Percentiles rank a stretch among this genome's conserved stretches.
Conservation (phyloP, 139 green algal species). For the Chlamydomonas schloesseri region DNA sequence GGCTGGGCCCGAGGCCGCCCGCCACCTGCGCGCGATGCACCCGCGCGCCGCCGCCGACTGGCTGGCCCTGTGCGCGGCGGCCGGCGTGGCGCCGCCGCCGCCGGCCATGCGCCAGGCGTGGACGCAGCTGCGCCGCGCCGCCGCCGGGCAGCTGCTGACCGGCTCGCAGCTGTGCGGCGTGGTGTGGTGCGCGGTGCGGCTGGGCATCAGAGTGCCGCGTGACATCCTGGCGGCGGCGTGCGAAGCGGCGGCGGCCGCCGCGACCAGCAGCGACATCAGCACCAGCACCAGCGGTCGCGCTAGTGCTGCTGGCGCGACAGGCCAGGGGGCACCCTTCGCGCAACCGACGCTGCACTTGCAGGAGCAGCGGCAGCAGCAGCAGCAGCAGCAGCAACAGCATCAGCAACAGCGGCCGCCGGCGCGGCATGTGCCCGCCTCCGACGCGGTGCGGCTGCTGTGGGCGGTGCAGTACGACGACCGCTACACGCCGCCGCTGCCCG, state of each 20-base stretch:
- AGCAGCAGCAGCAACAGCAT: not conserved
- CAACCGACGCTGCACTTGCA: too few species aligned
- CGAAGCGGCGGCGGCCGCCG: not conserved
- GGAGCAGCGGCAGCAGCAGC: not conserved
- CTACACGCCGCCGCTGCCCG: not conserved
- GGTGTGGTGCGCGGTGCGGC: constrained; percentile 10
- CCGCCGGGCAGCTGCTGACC: too few species aligned
- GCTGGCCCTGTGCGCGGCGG: not conserved
- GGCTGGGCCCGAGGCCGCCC: not conserved
- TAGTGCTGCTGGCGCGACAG: too few species aligned
- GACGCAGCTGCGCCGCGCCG: not conserved
- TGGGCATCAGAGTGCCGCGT: not conserved
- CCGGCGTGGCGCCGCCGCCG: not conserved
- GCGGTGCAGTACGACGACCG: constrained; percentile 38
- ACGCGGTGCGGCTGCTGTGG: constrained; percentile 23
- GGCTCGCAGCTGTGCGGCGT: not conserved
- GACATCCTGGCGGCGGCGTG: constrained; percentile 15
- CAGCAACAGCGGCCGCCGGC: too few species aligned
- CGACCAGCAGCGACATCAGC: not conserved
- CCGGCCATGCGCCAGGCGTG: not conserved
- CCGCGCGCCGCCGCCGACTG: constrained; percentile 3
- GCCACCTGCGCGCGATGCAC: constrained; percentile 24
- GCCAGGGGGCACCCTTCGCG: too few species aligned
- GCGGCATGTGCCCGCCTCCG: not conserved
- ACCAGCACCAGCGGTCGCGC: not conserved